Evolutionary conservation across 768 basidiomycete genomes (phyloP), one percentile per base, ranked within the genome.

Genomic region (Rhodosporidiobolus odoratus): DNA sequence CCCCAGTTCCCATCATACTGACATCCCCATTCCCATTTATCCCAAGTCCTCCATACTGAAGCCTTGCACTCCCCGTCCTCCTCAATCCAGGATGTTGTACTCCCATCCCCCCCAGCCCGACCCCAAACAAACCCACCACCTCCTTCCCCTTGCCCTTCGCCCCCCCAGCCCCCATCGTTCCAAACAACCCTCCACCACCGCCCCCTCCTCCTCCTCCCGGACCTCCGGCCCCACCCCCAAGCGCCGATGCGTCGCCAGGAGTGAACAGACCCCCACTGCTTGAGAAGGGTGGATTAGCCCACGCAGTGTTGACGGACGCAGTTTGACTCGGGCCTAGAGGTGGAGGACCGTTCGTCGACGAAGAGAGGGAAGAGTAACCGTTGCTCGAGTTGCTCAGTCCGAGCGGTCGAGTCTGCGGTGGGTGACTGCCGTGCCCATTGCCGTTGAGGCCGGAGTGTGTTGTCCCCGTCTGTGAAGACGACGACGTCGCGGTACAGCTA

Each of bases 311-410:
- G 53, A 65, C 62, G 0, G 37, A 53, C 0, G 61, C 62, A 8
- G 72, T 62, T 35, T 70, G 69, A 1, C 34, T 38, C 30, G 69
- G 69, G 1, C 59, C 64, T 27, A 71, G 64, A 8, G 69, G 67
- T 0, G 60, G 54, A 23, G 65, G 53, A 27, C 27, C 9, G 52
- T 30, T 50, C 21, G 8, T 50, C n/a, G n/a, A n/a, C n/a, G n/a
- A 58, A n/a, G 65, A n/a, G 34, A 8, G 34, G 15, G 45, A 10
- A 35, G 35, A 30, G 40, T 15, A 8, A 41, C 38, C 57, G 38
- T 32, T 40, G 38, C 25, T 40, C 35, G 54, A 9, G 7, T 12
- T 23, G 34, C 13, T 17, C 35, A 15, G 35, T 25, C 35, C 53
- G 25, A 41, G 70, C 30, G 63, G 37, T 40, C 61, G 65, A n/a